Evolutionary conservation across 164 flowering plant species (phyloP).

Genomic region (Amborella trichopoda): DNA sequence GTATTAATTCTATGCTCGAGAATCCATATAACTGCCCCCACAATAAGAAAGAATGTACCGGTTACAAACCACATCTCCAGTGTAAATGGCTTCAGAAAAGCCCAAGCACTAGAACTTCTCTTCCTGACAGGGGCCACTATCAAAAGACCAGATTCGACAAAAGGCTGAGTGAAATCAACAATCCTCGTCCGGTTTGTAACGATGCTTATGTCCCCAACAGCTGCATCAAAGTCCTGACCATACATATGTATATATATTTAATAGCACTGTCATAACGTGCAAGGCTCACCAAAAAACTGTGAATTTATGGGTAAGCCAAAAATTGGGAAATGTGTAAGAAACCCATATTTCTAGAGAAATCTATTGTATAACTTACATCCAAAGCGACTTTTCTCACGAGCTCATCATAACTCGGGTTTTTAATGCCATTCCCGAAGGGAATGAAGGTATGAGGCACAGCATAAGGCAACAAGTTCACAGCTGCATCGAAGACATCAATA

Average conservation of each 20-base stretch:
- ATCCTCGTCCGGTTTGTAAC: conserved; percentile 66
- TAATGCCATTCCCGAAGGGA: conserved; percentile 53
- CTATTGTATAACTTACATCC: conserved; percentile 42
- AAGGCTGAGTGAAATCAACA: conserved; percentile 95
- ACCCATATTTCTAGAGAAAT: too few relatives aligned
- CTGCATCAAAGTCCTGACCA: conserved; percentile 74
- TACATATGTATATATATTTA: neutral
- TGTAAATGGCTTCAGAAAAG: conserved; percentile 79
- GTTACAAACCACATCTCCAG: conserved; percentile 75
- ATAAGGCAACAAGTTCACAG: conserved; percentile 62
- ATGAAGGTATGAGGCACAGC: conserved; percentile 54
- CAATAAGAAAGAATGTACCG: conserved; percentile 60
- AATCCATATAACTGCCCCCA: conserved; percentile 91
- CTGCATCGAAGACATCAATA: conserved; percentile 85
- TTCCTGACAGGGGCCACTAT: conserved; percentile 63
- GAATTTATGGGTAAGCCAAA: too few relatives aligned
- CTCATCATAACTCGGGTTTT: conserved; percentile 44
- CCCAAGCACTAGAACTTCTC: conserved; percentile 60
- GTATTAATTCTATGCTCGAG: conserved; percentile 77
- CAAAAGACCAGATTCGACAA: conserved; percentile 74
- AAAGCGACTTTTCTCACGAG: conserved; percentile 40
- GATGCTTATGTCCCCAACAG: conserved; percentile 82
- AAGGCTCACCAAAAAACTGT: neutral
- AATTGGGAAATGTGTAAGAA: too few relatives aligned
- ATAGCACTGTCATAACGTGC: neutral